Evolutionary conservation across 2,329 filamentous ascomycete species (phyloP), one percentile per base, ranked within the genome.

Genomic region (Coniochaeta sp.): DNA sequence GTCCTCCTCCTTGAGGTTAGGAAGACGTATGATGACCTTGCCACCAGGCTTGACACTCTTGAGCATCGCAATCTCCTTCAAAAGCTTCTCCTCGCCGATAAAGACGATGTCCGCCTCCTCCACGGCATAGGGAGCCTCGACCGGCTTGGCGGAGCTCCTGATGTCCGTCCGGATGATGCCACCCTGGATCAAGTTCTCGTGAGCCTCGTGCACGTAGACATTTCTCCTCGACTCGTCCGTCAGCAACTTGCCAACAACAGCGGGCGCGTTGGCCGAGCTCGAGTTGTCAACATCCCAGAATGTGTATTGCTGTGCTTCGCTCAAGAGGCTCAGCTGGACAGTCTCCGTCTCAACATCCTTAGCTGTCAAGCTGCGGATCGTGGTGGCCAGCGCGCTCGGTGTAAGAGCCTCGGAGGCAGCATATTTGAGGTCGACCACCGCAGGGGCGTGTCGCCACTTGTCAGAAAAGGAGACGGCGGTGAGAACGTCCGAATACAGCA

Each of bases 281-380:
- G 92, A 92, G 72, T 87, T 83, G 70, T 96, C 93, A 44, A 90
- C 72, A 66, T 97, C 90, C 92, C 93, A 98, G 82, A 99, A 97
- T 14, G 88, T 88, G 77, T 95, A 98, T 74, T 98, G 90, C 73
- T 90, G 83, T 22, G 87, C 85, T 65, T 85, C 79, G 59, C 87
- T 73, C 55, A 80, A 72, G n/a, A 73, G 68, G 28, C 65, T 66
- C 63, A 79, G 60, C 71, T 71, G 60, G 73, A 68, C 73, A 58
- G 75, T 82, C 66, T 89, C 89, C 63, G 66, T 42, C 26, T 86
- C 85, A 64, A 66, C 61, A 14, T 70, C 65, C 67, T 85, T 83
- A 70, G 72, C 74, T 61, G 77, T 73, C 63, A 82, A 72, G 65
- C 77, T 75, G 73, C 80, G 69, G 67, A 88, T 72, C 65, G 78